Percentiles rank a stretch among this genome's conserved stretches.
Conservation (phyloP, 192 early-diverging fungal species). For the Phycomyces nitens region DNA sequence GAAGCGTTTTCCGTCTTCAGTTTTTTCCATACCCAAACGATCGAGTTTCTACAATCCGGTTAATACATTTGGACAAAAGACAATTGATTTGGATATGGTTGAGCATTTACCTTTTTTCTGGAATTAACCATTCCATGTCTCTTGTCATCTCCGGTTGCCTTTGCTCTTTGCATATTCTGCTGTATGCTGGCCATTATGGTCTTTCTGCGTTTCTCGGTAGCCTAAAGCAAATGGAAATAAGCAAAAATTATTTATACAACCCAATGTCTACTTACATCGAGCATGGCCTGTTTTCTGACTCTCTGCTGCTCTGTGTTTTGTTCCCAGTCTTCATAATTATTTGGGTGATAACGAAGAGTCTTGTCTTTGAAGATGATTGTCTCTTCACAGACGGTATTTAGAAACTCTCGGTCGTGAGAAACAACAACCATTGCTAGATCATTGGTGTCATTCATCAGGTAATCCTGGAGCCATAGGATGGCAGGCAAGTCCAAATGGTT, state of each 20-base stretch:
- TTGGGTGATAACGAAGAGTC: conserved; percentile 69
- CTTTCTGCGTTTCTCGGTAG: conserved; percentile 66
- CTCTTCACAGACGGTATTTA: conserved; percentile 74
- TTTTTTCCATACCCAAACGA: conserved; percentile 60
- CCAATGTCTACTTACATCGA: conserved; percentile 41
- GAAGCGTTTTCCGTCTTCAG: conserved; percentile 65
- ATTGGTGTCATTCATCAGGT: conserved; percentile 55
- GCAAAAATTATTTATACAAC: too few species aligned
- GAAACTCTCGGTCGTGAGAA: conserved; percentile 87
- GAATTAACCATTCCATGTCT: conserved; percentile 69
- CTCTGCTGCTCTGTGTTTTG: conserved; percentile 69
- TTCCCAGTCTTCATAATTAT: conserved; percentile 86
- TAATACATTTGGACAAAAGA: background rate
- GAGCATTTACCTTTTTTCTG: conserved; percentile 78
- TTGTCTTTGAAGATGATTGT: conserved; percentile 74
- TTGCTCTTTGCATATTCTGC: conserved; percentile 67
- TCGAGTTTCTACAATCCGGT: conserved; percentile 53
- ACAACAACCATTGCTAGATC: conserved; percentile 72
- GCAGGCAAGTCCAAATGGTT: conserved; percentile 88
- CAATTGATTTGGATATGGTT: too few species aligned
- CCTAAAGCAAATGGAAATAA: conserved; percentile 7
- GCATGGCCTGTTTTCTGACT: conserved; percentile 62
- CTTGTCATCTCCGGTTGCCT: conserved; percentile 79
- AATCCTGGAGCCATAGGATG: conserved; percentile 89
- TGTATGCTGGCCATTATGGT: conserved; percentile 80